Evolutionary conservation across 169 alveolate species (phyloP), one percentile per base, ranked within the genome.

Genomic region (Cyclospora cayetanensis): DNA sequence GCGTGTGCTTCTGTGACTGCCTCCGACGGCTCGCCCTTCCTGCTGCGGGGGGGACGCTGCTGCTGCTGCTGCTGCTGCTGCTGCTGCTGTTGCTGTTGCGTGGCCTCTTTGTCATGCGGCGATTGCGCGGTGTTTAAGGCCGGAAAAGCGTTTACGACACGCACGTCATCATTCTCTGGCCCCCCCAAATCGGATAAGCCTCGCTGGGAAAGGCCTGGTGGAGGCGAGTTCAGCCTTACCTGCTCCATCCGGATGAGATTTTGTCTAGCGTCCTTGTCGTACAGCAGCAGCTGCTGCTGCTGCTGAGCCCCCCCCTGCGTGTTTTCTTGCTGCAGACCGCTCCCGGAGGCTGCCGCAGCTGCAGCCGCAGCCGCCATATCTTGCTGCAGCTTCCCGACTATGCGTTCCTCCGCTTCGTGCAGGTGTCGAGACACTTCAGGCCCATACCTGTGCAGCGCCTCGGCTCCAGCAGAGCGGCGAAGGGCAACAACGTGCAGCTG

Each of bases 381-480:
- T 31, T 94, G 96, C 72, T 93, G 96, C 72, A 94, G 85, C 39
- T 93, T 94, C 77, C 83, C 65, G 41, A 94, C 34, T 35, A 94
- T 50, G 37, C 94, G 77, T 27, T 94, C 53, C 92, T 94, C 96
- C 41, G 95, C 83, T 27, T 94, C 96, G 18, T 86, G 82, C 41
- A 94, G 94, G n/a, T 87, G 88, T 39, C 70, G 63, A n/a, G 87
- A 35, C 5, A 93, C 37, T 82, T 68, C 70, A 42, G 93, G 89
- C 35, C 96, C 96, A 63, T 66, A 83, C 34, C 25, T 18, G 1
- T 95, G 95, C 83, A 41, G 68, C 27, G 83, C 86, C 11, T 95
- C 96, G 52, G 94, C 70, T 29, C 93, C 95, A 0, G 72, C 85
- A 46, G 93, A 91, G 25, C 96, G 95, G 31, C 96, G 85, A 34